Base-by-base conservation (phyloP, 2,329 filamentous ascomycete species). In the Talaromyces funiculosus region DNA sequence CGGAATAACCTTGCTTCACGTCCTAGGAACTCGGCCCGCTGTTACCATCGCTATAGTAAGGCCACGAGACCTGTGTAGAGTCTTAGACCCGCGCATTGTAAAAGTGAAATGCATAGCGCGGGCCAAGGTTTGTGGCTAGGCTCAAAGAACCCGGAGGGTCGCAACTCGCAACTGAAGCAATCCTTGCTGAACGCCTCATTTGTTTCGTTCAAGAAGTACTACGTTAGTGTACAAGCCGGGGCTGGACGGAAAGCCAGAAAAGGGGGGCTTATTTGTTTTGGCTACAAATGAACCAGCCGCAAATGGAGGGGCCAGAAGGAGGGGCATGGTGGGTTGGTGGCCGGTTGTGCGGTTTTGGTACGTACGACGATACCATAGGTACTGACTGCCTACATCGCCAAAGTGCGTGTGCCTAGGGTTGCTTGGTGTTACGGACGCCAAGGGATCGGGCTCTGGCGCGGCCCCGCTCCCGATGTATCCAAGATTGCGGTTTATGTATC, bases 391-490 rank as follows among this genome's bases (percentile, higher is more conserved):
- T n/a, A 31, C 14, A 10, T 29, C n/a, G n/a, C n/a, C 22, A n/a
- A 33, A 54, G 58, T 61, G 63, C 58, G 59, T 66, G 62, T 58
- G 35, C 26, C 49, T 62, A 61, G 29, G 29, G 54, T 59, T 57
- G 38, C 42, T 51, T 29, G 51, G 51, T 54, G 35, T 29, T 54
- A 54, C 51, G 51, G 20, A 10, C n/a, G 51, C 53, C 59, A 47
- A 57, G 42, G 31, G 42, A 61, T 49, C 40, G 57, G 40, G 31
- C 29, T 60, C 61, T 57, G 59, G 38, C 57, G 57, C 63, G 61
- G 65, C 65, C 66, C 67, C 66, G 65, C 67, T 67, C 53, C 67
- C 62, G 64, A 59, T 59, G 59, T 61, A 65, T 61, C 66, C 63
- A 65, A 65, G 61, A 65, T 67, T 67, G 62, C 59, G 62, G 62